Base-by-base conservation (phyloP, 208 protist species). In the Crithidia expoeki region DNA sequence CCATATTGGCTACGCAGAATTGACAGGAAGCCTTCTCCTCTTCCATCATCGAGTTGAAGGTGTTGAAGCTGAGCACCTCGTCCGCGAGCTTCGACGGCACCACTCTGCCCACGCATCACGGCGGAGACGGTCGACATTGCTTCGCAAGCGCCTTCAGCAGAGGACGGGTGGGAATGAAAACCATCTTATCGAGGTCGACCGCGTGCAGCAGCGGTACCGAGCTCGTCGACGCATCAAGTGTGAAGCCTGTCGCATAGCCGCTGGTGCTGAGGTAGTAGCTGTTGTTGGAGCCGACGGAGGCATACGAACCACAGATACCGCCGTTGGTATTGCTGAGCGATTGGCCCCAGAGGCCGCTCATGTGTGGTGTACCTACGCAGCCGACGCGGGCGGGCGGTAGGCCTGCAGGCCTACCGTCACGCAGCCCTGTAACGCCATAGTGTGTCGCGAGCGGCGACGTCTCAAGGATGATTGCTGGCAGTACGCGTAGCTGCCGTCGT, bases 51-150 rank as follows among this genome's bases (percentile, higher is more conserved):
- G 53, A n/a, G 42, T 73, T 68, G 68, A 83, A 83, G 34, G 68
- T 52, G 23, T 33, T 33, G 64, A 83, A 87, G 42, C 64, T 60
- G 46, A 57, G 56, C 27, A 83, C 23, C 72, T 87, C 81, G 33
- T 83, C 68, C 14, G 23, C 70, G 27, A 59, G 25, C 19, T 21
- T 38, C 2, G 66, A 44, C 32, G 57, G 63, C 21, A 76, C 63
- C 12, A 19, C 27, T 44, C 47, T 16, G 23, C 77, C 74, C 19
- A 87, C 73, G 46, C 77, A 87, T 77, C 81, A 87, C 44, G 81
- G 77, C 25, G 74, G 72, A 5, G 27, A 79, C n/a, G 77, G 76
- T 10, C 71, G 50, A 44, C 77, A 83, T 33, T 79, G 49, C 51
- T 74, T 68, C 11, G 77, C 77, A 25, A 83, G 67, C 12, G 77